Percentiles rank a stretch among this genome's conserved stretches.
These are phyloP conservation scores for Zygoascus sp. DNA, from an alignment of 1,139 yeast species.

Conservation along the genomic window DNA sequence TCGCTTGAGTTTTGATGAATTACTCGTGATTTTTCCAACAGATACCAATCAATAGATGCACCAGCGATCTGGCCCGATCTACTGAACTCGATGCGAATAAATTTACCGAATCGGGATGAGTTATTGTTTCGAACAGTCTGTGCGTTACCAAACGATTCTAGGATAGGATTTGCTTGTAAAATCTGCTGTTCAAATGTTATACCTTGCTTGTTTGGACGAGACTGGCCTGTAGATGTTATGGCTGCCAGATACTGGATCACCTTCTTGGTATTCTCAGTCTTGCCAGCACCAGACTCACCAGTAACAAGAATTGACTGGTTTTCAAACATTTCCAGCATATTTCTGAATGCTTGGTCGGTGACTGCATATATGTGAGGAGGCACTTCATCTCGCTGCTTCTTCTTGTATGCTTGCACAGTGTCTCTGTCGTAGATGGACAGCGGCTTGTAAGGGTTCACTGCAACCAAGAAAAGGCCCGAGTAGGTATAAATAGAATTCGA, in stretches of 20 bases:
- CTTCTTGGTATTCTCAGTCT: conserved; percentile 95
- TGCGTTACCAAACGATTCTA: conserved; percentile 96
- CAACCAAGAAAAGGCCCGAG: conserved; percentile 88
- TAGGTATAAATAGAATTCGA: conserved; percentile 76
- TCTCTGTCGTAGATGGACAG: conserved; percentile 70
- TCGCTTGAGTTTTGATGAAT: conserved; percentile 81
- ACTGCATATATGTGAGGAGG: conserved; percentile 87
- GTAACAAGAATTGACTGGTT: conserved; percentile 93
- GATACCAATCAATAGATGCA: conserved; percentile 91
- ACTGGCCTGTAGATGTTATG: conserved; percentile 41
- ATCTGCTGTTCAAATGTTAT: conserved; percentile 72
- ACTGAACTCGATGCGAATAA: conserved; percentile 79
- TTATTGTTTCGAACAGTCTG: conserved; percentile 92
- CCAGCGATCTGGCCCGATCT: conserved; percentile 66
- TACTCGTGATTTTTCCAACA: conserved; percentile 90
- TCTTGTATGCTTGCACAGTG: conserved; percentile 50
- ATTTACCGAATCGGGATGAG: conserved; percentile 95
- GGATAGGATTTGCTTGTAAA: conserved; percentile 87
- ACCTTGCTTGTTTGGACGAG: conserved; percentile 17
- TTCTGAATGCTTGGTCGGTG: conserved; percentile 82
- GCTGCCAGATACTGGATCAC: conserved; percentile 89
- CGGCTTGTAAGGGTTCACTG: conserved; percentile 84
- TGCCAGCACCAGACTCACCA: conserved; percentile 98
- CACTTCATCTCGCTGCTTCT: conserved; percentile 41
- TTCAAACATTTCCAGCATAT: conserved; percentile 61